Percentiles rank a stretch among this genome's conserved stretches.
Conservation (phyloP, 23 red algal genomes). For the Cyanidioschyzon merolae region DNA sequence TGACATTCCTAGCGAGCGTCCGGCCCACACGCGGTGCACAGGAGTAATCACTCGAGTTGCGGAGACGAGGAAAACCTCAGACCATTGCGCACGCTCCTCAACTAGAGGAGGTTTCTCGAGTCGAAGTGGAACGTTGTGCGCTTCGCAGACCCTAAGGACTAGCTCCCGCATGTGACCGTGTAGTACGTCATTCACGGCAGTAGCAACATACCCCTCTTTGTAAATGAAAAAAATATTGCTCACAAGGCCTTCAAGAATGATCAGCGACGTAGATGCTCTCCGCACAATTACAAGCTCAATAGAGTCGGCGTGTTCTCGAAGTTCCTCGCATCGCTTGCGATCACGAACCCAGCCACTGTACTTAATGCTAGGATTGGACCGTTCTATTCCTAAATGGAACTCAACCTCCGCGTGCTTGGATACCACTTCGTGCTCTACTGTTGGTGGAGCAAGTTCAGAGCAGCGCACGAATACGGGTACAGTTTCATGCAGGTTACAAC, state of each 20-base stretch:
- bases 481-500: not conserved
- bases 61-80: constrained; percentile 1
- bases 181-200: not conserved
- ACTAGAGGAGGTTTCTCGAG: not conserved
- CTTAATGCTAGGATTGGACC: not conserved
- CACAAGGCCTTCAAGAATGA: not conserved
- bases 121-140: not conserved
- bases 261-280: not conserved
- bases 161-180: constrained; percentile 7
- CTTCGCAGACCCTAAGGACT: not conserved
- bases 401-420: not conserved
- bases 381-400: not conserved
- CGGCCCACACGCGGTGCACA: not conserved
- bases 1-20: not conserved
- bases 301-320: not conserved
- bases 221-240: constrained; percentile 11
- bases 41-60: not conserved
- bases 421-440: not conserved
- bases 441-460: not conserved
- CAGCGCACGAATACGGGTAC: not conserved
- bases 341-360: not conserved
- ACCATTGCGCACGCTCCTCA: not conserved
- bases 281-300: not conserved
- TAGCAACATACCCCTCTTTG: not conserved
- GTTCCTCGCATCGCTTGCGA: not conserved